Evolutionary conservation across 2,329 filamentous ascomycete genomes (phyloP).

Genomic region (Xylariaceae sp.): DNA sequence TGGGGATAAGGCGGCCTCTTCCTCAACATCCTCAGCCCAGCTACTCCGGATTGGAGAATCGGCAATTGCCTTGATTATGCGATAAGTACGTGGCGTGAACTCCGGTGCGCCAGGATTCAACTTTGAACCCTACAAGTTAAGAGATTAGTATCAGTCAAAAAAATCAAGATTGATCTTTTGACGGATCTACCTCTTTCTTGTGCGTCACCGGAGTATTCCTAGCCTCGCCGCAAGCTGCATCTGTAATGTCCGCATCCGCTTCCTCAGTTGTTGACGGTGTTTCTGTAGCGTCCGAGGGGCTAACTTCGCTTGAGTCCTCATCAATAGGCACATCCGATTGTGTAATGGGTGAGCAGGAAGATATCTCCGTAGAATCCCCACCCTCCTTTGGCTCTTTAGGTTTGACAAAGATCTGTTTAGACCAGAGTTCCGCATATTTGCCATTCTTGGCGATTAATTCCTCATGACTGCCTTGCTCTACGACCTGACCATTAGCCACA

Average conservation of each 20-base stretch:
- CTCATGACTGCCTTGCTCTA: slow-evolving; percentile 68
- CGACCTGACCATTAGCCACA: slow-evolving; percentile 64
- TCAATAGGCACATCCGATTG: slow-evolving; percentile 28
- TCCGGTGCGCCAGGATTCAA: slow-evolving; percentile 62
- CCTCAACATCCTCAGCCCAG: slow-evolving; percentile 41
- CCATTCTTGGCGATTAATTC: slow-evolving; percentile 63
- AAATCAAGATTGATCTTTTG: slow-evolving; percentile 47
- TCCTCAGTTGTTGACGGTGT: slow-evolving; percentile 17
- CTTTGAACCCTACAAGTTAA: slow-evolving; percentile 54
- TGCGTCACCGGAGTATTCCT: slow-evolving; percentile 45
- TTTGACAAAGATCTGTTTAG: slow-evolving; percentile 63
- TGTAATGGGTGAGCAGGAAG: slow-evolving; percentile 14
- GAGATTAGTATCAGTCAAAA: slow-evolving; percentile 53
- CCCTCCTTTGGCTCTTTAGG: slow-evolving; percentile 50
- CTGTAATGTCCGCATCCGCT: slow-evolving; percentile 29
- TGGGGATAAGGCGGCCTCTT: slow-evolving; percentile 22
- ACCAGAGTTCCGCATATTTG: slow-evolving; percentile 70
- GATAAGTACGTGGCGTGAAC: slow-evolving; percentile 56
- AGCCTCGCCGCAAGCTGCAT: slow-evolving; percentile 30
- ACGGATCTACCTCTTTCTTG: slow-evolving; percentile 58
- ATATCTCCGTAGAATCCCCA: slow-evolving; percentile 22
- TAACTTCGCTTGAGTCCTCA: slow-evolving; percentile 21
- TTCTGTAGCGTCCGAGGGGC: slow-evolving; percentile 17
- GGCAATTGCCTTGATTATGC: slow-evolving; percentile 26
- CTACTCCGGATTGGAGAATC: slow-evolving; percentile 32